Evolutionary conservation across 2,329 filamentous ascomycete genomes (phyloP).

Genomic region (Remersonia thermophila): DNA sequence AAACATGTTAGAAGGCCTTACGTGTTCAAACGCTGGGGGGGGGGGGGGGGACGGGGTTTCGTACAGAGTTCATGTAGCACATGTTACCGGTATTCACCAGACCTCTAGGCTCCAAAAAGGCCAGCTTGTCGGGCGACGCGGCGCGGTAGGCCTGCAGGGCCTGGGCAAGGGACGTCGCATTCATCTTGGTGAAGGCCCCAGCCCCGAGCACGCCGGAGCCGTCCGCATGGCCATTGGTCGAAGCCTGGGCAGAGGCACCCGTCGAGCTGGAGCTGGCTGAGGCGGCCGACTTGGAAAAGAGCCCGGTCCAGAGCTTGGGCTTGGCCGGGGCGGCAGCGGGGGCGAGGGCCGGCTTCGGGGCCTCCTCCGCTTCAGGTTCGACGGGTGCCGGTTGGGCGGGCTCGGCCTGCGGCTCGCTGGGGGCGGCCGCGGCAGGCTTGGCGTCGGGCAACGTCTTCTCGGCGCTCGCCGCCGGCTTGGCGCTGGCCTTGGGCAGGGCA

Average conservation of each 20-base stretch:
- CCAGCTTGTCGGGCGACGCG: conserved; percentile 50
- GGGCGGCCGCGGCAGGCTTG: conserved; percentile 14
- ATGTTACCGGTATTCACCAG: conserved; percentile 96
- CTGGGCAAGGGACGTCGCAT: conserved; percentile 55
- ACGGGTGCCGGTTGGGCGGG: background rate
- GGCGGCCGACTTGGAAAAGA: conserved; percentile 22
- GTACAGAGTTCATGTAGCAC: conserved; percentile 99
- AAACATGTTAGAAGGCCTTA: conserved; percentile 23
- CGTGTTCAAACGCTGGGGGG: background rate
- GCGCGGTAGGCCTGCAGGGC: conserved; percentile 64
- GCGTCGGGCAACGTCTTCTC: conserved; percentile 14
- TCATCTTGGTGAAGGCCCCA: conserved; percentile 31
- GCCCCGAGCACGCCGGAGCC: conserved; percentile 15
- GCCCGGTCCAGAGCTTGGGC: conserved; percentile 28
- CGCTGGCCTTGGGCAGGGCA: conserved; percentile 29
- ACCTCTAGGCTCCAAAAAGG: conserved; percentile 83
- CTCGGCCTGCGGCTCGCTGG: conserved; percentile 5
- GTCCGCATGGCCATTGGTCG: conserved; percentile 17
- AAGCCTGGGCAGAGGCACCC: conserved; percentile 12
- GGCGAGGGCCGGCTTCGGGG: conserved; percentile 18
- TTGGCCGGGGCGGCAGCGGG: conserved; percentile 21
- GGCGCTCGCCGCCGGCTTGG: conserved; percentile 17
- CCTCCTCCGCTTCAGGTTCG: conserved; percentile 7
- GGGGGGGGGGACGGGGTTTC: conserved; percentile 23
- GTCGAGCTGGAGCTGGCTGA: conserved; percentile 16